A percentile compares a stretch with the other conserved stretches of the same genome.
These are phyloP conservation scores for Coniochaeta hoffmannii DNA, from an alignment of 2,329 filamentous ascomycete genomes.

Conservation along the genomic window DNA sequence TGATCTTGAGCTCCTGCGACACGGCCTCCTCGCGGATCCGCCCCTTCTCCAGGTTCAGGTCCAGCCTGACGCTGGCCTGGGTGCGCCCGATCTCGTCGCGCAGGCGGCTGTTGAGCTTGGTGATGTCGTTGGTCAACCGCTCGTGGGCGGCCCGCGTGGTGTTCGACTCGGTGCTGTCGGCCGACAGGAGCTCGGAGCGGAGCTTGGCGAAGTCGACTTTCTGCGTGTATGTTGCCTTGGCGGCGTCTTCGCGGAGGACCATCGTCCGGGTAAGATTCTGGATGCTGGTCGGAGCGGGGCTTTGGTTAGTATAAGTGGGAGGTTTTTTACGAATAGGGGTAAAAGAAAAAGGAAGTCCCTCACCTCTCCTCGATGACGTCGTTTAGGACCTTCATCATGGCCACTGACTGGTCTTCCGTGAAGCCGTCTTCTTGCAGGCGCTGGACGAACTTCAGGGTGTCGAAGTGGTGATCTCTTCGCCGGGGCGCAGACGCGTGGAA, in stretches of 20 bases:
- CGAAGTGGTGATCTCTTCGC: conserved; percentile 84
- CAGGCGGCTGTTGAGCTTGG: conserved; percentile 82
- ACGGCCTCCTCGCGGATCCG: conserved; percentile 94
- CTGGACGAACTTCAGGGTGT: conserved; percentile 96
- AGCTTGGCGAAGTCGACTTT: conserved; percentile 98
- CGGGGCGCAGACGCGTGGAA: conserved; percentile 63
- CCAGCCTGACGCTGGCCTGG: conserved; percentile 84
- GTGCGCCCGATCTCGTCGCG: conserved; percentile 92
- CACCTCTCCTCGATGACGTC: conserved; percentile 95
- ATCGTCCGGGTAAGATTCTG: conserved; percentile 96
- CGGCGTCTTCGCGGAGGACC: conserved; percentile 91
- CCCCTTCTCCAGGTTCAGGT: conserved; percentile 94
- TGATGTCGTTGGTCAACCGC: conserved; percentile 85
- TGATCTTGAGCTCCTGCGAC: conserved; percentile 93
- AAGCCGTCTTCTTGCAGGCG: conserved; percentile 85
- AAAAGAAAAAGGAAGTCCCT: conserved; percentile 5
- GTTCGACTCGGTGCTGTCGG: conserved; percentile 84
- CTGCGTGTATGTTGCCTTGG: conserved; percentile 71
- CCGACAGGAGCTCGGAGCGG: conserved; percentile 84
- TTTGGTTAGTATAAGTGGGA: background rate
- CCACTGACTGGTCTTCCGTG: conserved; percentile 87
- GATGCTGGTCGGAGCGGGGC: conserved; percentile 48
- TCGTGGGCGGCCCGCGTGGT: conserved; percentile 87
- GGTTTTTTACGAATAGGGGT: background rate
- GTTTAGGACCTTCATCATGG: conserved; percentile 97